A percentile compares a stretch with the other conserved stretches of the same genome.
phyloP scores from a whole-genome alignment of 116 monocot genomes.

The Phalaenopsis hybrid region DNA sequence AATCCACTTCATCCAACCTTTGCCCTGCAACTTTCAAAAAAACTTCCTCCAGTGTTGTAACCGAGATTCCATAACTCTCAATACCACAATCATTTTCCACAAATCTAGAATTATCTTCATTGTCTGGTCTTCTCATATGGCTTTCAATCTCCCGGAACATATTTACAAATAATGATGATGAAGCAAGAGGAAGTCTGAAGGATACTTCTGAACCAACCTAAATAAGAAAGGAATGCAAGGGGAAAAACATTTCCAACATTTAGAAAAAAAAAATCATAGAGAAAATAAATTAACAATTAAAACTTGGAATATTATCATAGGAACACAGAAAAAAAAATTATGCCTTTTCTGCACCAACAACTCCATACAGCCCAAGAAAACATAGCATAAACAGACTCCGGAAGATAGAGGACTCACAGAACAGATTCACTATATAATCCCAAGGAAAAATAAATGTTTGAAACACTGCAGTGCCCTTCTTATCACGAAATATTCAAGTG shows the following conservation, averaged over 20 bases:
- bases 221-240: conserved; percentile 3
- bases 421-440: not conserved
- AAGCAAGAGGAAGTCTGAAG: conserved; percentile 71
- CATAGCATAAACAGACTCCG: not conserved
- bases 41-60: conserved; percentile 89
- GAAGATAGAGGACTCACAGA: not conserved
- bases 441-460: not conserved
- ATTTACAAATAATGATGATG: conserved; percentile 66
- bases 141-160: conserved; percentile 90
- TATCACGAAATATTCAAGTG: not conserved
- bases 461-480: not conserved
- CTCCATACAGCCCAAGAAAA: not conserved
- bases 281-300: not conserved
- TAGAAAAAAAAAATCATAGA: not conserved
- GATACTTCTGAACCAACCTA: conserved; percentile 94
- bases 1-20: conserved; percentile 27
- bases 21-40: conserved; percentile 78
- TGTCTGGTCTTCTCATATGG: conserved; percentile 33
- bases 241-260: not conserved
- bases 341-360: not conserved
- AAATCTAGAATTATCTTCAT: conserved; percentile 10
- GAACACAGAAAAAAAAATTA: not conserved
- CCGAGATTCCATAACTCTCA: conserved; percentile 87
- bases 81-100: conserved; percentile 32
- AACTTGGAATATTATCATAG: not conserved